Evolutionary conservation across 139 green algal species (phyloP), one percentile per base, ranked within the genome.

Genomic region (Ulvella scutata): DNA sequence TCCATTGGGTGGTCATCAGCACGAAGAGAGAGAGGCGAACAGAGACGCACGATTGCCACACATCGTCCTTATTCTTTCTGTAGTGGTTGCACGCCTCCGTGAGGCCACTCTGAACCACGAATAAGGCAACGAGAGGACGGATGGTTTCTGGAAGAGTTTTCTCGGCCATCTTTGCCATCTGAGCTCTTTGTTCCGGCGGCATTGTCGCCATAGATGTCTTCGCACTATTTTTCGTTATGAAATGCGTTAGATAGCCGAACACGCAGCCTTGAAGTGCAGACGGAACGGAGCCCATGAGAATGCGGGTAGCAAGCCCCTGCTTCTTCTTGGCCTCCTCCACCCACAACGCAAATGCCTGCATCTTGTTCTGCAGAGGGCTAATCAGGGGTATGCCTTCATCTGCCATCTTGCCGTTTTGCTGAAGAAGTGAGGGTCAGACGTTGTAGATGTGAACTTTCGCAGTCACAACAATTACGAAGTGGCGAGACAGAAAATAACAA

Each of bases 41-140:
- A n/a, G n/a, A n/a, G n/a, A n/a, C 51, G 51, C 51, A 67, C 51
- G 33, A 36, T 23, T 67, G 51, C 51, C 51, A 67, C 13, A 67
- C 51, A 67, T 67, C 51, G 51, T 67, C 51, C 33, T 67, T 67
- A 26, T 26, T 26, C 51, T 67, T 67, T 67, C 51, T 67, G 51
- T 67, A 67, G 51, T 67, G 51, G 17, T 67, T 67, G 0, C 31
- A n/a, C 13, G 51, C 51, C 20, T 67, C 51, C 31, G 51, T 67
- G n/a, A 67, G 17, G 7, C n/a, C 51, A 26, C 51, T 67, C 33
- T 67, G 51, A n/a, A 67, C 51, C 9, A 67, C 17, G 33, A 67
- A 67, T 23, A 67, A 26, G n/a, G 51, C 51, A 13, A 67, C 20
- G 6, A 67, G 51, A 29, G 51, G 51, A n/a, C 33, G 31, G 9